phyloP scores from a whole-genome alignment of 73 alveolate species.

The Tetrahymena borealis region DNA sequence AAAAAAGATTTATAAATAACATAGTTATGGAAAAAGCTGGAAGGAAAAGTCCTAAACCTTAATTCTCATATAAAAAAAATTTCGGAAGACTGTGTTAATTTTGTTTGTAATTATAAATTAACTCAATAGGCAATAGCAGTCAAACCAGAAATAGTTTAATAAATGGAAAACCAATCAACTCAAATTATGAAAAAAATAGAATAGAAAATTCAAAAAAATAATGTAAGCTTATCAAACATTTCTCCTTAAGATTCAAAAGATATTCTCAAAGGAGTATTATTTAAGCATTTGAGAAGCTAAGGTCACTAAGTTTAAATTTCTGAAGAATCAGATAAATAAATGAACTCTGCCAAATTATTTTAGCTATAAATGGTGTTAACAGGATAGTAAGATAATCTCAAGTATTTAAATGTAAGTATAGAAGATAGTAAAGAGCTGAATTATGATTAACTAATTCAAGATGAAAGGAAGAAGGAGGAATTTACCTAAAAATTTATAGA shows the following conservation, averaged over 20 bases:
- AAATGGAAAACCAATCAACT: neutral
- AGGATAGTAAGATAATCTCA: neutral
- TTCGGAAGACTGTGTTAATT: neutral
- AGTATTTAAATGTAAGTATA: neutral
- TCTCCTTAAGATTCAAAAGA: neutral
- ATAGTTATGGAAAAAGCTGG: neutral
- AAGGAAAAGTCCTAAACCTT: neutral
- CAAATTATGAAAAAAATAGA: neutral
- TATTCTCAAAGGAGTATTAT: neutral
- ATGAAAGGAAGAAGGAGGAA: neutral
- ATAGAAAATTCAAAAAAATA: neutral
- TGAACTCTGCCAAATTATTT: neutral
- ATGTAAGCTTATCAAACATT: neutral
- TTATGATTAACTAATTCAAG: neutral
- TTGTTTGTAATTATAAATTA: neutral
- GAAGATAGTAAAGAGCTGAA: neutral
- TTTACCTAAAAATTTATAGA: neutral
- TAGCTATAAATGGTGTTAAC: neutral
- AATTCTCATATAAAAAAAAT: neutral
- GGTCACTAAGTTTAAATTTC: neutral
- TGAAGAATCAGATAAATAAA: neutral
- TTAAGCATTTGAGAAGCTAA: neutral
- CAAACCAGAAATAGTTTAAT: neutral
- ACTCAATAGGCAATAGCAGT: neutral
- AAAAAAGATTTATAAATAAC: neutral